Conservation (phyloP, 805 yeast species). For the Wickerhamiella dianesei region DNA sequence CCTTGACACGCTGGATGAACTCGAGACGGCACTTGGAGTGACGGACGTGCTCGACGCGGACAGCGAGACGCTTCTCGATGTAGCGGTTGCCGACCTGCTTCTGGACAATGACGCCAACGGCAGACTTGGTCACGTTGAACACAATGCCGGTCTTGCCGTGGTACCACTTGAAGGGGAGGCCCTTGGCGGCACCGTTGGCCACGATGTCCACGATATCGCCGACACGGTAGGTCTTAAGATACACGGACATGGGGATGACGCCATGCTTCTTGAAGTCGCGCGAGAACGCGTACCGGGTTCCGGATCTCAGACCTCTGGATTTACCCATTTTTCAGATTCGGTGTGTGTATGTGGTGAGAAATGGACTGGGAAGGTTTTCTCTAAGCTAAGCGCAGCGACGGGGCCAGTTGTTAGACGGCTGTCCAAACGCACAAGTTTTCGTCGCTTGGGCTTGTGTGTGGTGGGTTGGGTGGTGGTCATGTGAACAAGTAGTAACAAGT, state of each 20-base stretch:
- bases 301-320: slow-evolving; percentile 98
- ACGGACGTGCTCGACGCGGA: slow-evolving; percentile 97
- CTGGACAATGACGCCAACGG: slow-evolving; percentile 97
- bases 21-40: slow-evolving; percentile 99
- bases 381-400: neutral
- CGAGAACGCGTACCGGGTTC: slow-evolving; percentile 99
- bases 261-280: slow-evolving; percentile 99
- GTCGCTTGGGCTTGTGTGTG: too few relatives aligned
- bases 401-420: neutral
- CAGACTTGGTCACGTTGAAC: slow-evolving; percentile 95
- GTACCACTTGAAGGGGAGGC: slow-evolving; percentile 99
- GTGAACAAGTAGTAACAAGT: too few relatives aligned
- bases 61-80: slow-evolving; percentile 96
- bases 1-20: slow-evolving; percentile 96
- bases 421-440: neutral
- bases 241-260: slow-evolving; percentile 83
- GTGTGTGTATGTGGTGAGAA: slow-evolving; percentile 1
- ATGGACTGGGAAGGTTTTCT: neutral
- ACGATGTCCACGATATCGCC: slow-evolving; percentile 99
- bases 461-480: too few relatives aligned
- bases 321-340: slow-evolving; percentile 20
- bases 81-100: slow-evolving; percentile 98
- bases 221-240: slow-evolving; percentile 95
- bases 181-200: slow-evolving; percentile 99
- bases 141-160: slow-evolving; percentile 99